These are phyloP conservation scores for Phialocephala sp. DNA, from an alignment of 2,329 filamentous ascomycete species.

Conservation along the genomic window DNA sequence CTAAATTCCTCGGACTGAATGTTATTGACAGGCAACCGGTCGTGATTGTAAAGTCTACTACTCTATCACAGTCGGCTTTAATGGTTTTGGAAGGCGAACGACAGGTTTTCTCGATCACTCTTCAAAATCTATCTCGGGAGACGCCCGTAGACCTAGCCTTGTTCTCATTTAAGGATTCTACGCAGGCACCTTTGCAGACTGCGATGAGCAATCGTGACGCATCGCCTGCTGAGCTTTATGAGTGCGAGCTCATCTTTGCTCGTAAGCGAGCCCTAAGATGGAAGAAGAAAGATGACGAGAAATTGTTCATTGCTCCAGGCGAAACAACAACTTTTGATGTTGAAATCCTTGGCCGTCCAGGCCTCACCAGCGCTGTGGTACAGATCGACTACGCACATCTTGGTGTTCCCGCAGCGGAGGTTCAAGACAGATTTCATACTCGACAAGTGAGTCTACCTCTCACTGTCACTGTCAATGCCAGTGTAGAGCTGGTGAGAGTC, in stretches of 20 bases:
- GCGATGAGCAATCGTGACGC: constrained; percentile 79
- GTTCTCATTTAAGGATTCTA: constrained; percentile 90
- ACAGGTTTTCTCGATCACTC: constrained; percentile 75
- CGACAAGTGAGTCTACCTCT: constrained; percentile 81
- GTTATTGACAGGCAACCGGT: constrained; percentile 83
- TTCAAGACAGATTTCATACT: constrained; percentile 79
- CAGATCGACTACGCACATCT: constrained; percentile 87
- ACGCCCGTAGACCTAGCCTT: constrained; percentile 83
- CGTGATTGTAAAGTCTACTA: constrained; percentile 75
- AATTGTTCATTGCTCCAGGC: constrained; percentile 68
- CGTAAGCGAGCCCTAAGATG: constrained; percentile 72
- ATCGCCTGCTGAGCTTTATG: constrained; percentile 79
- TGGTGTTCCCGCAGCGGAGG: constrained; percentile 70
- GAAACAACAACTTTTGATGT: constrained; percentile 76
- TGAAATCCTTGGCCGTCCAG: constrained; percentile 85
- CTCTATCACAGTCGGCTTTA: constrained; percentile 80
- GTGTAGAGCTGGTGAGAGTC: constrained; percentile 79
- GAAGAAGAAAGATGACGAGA: constrained; percentile 56
- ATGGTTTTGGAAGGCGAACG: constrained; percentile 94
- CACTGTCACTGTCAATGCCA: constrained; percentile 89
- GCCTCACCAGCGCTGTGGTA: constrained; percentile 77
- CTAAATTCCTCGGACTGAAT: constrained; percentile 64
- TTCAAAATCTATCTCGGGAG: constrained; percentile 75
- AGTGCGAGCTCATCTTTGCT: constrained; percentile 80
- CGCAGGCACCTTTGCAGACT: constrained; percentile 75